These are phyloP conservation scores for Sorghum bicolor DNA, from an alignment of 176 grass and related monocot genomes.

Conservation along the genomic window Sorghum_bicolor_NCBIv3 NC_012877.2:55887501-55888000, in stretches of 20 bases:
- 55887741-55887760: background rate
- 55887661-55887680: conserved; percentile 2
- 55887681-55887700: background rate
- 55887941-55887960: background rate
- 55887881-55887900: background rate
- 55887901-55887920: background rate
- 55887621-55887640: conserved; percentile 25
- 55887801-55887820: background rate
- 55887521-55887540: too few species aligned
- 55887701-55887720: conserved; percentile 18
- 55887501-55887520: too few species aligned
- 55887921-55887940: background rate
- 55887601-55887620: background rate
- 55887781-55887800: background rate
- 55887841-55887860: conserved; percentile 7
- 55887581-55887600: background rate
- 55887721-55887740: conserved; percentile 12
- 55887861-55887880: background rate
- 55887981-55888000: background rate
- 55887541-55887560: too few species aligned
- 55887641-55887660: conserved; percentile 17
- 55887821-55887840: background rate
- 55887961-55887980: background rate
- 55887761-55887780: background rate
- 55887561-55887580: conserved; percentile 13